phyloP scores from a whole-genome alignment of 2,329 filamentous ascomycete species.

The Colletotrichum sp. region DNA sequence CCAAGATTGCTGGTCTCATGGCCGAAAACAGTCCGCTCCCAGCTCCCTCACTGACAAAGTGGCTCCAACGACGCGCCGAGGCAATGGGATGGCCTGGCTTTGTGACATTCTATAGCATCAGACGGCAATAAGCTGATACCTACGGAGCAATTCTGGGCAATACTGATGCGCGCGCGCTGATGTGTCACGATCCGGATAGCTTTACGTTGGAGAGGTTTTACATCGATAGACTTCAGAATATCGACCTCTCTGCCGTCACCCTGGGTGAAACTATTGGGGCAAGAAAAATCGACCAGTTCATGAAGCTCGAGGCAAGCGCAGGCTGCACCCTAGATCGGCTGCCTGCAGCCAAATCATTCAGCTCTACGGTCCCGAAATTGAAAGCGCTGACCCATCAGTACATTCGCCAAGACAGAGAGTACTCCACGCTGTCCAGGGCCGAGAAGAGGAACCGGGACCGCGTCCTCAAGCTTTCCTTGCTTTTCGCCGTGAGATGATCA shows the following conservation, averaged over 20 bases:
- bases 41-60: background rate
- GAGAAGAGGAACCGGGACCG: background rate
- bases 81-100: background rate
- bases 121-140: background rate
- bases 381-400: background rate
- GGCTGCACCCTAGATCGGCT: background rate
- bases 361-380: background rate
- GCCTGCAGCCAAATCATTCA: background rate
- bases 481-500: background rate
- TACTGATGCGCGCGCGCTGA: background rate
- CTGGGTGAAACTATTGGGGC: background rate
- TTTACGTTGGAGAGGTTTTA: background rate
- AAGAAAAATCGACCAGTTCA: background rate
- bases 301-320: background rate
- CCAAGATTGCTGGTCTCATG: background rate
- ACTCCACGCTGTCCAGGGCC: background rate
- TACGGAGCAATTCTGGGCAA: background rate
- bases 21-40: background rate
- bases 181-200: background rate
- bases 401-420: background rate
- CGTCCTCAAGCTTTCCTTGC: background rate
- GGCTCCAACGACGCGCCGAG: background rate
- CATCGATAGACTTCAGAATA: background rate
- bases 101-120: background rate
- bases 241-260: background rate